Evolutionary conservation across 1,139 yeast genomes (phyloP), one percentile per base, ranked within the genome.

Genomic region (Taphrina pruni): DNA sequence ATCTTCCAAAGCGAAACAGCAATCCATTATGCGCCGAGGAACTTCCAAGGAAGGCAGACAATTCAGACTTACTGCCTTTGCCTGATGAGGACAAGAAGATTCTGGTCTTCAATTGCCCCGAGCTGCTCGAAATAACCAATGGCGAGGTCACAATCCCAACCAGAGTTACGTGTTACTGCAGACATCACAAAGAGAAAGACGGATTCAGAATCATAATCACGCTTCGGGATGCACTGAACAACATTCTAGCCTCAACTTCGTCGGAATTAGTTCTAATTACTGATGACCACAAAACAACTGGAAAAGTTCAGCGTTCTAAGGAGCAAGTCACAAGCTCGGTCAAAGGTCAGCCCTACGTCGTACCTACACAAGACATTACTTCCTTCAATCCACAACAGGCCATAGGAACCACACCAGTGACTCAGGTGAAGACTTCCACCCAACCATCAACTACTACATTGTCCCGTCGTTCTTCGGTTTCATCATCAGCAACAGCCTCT

Each of bases 101-200:
- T 1, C 86, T 92, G 45, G 90, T 94, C 45, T 91, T 92, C 81
- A 94, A 93, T 79, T 90, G 96, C 78, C 89, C 90, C 74, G 97
- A 94, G 78, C 84, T 93, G 46, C 85, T 90, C 58, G 86, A 92
- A 2, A 85, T 92, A 75, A 90, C 92, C 11, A 84, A 89, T 67
- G 45, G 76, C 45, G 81, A 84, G 12, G 79, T 93, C 69, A 96
- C 90, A 70, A 80, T 94, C 41, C 88, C 93, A 45, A 88, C 96
- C 14, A 85, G 99, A 79, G 87, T 94, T 57, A 94, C 94, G 9
- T 94, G 99, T 78, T 94, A 94, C 78, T 93, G 97, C 79, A 87
- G 98, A 74, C 99, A 94, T 78, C 98, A 94, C 78, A 86, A 87
- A 73, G 97, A 93, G 72, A 81, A 87, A 39, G 85, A 85, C 66